Percentiles rank a stretch among this genome's conserved stretches.
These are phyloP conservation scores for Geranium brycei DNA, from an alignment of 345 rosid species.

Conservation along the genomic window DNA sequence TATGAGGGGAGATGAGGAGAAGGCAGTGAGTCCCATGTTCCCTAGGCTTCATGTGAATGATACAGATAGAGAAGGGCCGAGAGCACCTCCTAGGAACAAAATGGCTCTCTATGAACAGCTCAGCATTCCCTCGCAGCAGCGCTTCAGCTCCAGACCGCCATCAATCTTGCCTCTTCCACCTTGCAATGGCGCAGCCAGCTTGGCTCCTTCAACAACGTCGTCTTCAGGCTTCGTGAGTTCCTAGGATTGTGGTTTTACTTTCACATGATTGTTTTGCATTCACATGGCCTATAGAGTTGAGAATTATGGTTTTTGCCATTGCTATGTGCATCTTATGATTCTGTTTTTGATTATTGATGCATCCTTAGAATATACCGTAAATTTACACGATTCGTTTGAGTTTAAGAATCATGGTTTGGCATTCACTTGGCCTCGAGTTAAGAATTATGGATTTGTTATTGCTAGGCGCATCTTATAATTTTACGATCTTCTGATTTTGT, in stretches of 20 bases:
- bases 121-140: conserved; percentile 43
- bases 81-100: conserved; percentile 66
- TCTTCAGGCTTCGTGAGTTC: conserved; percentile 30
- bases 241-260: too few relatives aligned
- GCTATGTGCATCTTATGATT: too few relatives aligned
- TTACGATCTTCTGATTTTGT: too few relatives aligned
- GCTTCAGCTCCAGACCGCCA: conserved; percentile 13
- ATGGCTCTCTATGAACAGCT: conserved; percentile 71
- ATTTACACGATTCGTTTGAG: too few relatives aligned
- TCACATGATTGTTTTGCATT: conserved; percentile 1
- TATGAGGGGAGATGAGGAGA: conserved; percentile 40
- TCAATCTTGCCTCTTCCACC: conserved; percentile 27
- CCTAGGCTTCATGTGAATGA: conserved; percentile 64
- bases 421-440: too few relatives aligned
- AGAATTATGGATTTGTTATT: too few relatives aligned
- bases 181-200: conserved; percentile 8
- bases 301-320: too few relatives aligned
- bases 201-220: conserved; percentile 22
- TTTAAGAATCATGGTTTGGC: too few relatives aligned
- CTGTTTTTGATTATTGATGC: neutral
- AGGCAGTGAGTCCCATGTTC: conserved; percentile 41
- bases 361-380: too few relatives aligned
- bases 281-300: neutral
- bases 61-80: conserved; percentile 49
- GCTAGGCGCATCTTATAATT: too few relatives aligned